Percentiles rank a stretch among this genome's conserved stretches.
phyloP scores from a whole-genome alignment of 2,329 filamentous ascomycete species.

The Colletotrichum gigasporum region DNA sequence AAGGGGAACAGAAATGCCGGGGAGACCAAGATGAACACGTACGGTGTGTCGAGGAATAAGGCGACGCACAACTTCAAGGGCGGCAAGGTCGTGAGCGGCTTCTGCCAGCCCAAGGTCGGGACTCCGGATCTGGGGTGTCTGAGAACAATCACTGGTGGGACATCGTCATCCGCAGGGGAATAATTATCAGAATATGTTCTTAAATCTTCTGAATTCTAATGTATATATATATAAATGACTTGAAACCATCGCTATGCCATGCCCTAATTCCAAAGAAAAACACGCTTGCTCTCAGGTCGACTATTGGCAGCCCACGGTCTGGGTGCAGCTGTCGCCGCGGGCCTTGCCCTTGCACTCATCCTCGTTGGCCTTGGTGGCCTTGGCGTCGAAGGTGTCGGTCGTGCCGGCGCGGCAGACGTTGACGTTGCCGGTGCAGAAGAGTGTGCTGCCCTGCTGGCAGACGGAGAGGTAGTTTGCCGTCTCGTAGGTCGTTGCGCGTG shows the following conservation, averaged over 20 bases:
- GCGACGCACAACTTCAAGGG: neutral
- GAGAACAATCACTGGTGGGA: too few species aligned
- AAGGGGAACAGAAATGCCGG: neutral
- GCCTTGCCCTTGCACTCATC: slow-evolving; percentile 1
- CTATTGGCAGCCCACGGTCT: slow-evolving; percentile 18
- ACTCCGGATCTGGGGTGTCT: neutral
- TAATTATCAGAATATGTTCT: too few species aligned
- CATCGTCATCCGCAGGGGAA: too few species aligned
- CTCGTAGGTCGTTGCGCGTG: slow-evolving; percentile 10
- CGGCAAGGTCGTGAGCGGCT: neutral
- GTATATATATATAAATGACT: too few species aligned
- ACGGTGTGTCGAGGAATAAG: neutral
- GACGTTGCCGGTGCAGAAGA: slow-evolving; percentile 20
- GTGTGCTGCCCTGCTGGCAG: neutral
- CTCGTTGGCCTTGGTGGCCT: slow-evolving; percentile 12
- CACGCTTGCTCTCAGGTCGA: too few species aligned
- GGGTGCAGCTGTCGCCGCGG: neutral
- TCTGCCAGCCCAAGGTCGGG: neutral
- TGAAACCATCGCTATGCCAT: too few species aligned
- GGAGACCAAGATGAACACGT: neutral
- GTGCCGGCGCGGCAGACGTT: neutral
- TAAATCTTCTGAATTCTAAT: too few species aligned
- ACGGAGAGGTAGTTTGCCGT: slow-evolving; percentile 1
- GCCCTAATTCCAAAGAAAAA: too few species aligned
- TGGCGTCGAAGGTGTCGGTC: slow-evolving; percentile 9